A percentile compares a stretch with the other conserved stretches of the same genome.
phyloP scores from a whole-genome alignment of 176 grass and related monocot genomes.

The Aechmea fasciata region DNA sequence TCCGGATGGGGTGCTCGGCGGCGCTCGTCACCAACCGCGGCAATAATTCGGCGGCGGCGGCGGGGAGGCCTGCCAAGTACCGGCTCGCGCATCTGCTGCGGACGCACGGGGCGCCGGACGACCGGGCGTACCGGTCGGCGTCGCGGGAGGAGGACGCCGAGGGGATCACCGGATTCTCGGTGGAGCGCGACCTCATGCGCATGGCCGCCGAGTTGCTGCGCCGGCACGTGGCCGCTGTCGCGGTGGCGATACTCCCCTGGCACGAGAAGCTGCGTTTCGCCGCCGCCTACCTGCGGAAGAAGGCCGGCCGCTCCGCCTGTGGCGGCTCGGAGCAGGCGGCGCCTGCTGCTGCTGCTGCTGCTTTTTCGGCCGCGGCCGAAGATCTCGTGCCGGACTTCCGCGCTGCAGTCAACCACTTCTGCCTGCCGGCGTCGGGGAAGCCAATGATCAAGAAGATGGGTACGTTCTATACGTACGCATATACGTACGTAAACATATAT shows the following conservation, averaged over 20 bases:
- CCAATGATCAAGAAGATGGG: constrained; percentile 48
- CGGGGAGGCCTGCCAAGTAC: constrained; percentile 23
- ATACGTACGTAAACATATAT: no score
- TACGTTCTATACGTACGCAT: background rate
- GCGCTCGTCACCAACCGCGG: constrained; percentile 29
- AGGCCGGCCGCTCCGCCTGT: background rate
- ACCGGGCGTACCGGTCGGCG: constrained; percentile 43
- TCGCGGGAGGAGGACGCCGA: constrained; percentile 56
- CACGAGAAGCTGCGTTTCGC: constrained; percentile 38
- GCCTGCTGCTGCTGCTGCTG: background rate
- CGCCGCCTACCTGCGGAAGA: background rate
- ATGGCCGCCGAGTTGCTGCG: constrained; percentile 41
- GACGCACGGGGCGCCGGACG: constrained; percentile 37
- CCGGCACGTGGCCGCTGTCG: constrained; percentile 35
- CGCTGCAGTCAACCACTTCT: constrained; percentile 42
- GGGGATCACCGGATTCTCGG: constrained; percentile 60
- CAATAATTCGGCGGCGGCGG: background rate
- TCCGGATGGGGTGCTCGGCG: constrained; percentile 65
- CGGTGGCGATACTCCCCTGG: constrained; percentile 48
- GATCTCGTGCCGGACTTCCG: constrained; percentile 38
- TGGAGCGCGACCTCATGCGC: constrained; percentile 35
- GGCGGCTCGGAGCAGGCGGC: background rate
- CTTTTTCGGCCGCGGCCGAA: background rate
- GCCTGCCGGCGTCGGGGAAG: constrained; percentile 50
- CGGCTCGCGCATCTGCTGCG: constrained; percentile 40